Evolutionary conservation across 2,329 filamentous ascomycete species (phyloP).

Genomic region (Colletotrichum falcatum): DNA sequence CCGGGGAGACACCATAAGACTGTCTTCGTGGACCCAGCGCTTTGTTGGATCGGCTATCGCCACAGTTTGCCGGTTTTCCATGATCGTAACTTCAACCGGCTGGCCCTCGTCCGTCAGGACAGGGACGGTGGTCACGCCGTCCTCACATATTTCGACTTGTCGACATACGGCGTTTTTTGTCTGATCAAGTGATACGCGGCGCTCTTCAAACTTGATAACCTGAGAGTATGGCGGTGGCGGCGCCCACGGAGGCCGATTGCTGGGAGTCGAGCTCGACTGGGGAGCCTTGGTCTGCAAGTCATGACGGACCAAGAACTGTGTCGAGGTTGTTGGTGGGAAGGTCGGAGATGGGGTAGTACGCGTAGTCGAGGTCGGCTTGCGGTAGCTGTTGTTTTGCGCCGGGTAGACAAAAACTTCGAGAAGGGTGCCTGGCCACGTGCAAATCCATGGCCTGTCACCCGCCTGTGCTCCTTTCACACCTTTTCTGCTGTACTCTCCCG

Average conservation of each 20-base stretch:
- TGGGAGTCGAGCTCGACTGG: not conserved
- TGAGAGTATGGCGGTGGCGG: slow-evolving; percentile 59
- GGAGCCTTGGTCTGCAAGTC: slow-evolving; percentile 16
- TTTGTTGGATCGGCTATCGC: slow-evolving; percentile 30
- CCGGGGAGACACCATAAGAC: slow-evolving; percentile 23
- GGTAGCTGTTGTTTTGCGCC: slow-evolving; percentile 60
- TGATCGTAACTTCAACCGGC: slow-evolving; percentile 57
- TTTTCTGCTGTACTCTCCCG: slow-evolving; percentile 53
- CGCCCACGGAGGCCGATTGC: slow-evolving; percentile 19
- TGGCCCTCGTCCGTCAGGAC: slow-evolving; percentile 54
- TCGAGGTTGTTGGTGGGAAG: slow-evolving; percentile 34
- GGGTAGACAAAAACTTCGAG: slow-evolving; percentile 70
- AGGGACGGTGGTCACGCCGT: slow-evolving; percentile 52
- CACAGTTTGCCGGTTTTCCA: slow-evolving; percentile 50
- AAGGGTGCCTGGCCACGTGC: slow-evolving; percentile 67
- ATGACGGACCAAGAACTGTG: slow-evolving; percentile 30
- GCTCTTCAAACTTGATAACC: slow-evolving; percentile 67
- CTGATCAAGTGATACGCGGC: slow-evolving; percentile 54
- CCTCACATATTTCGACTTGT: slow-evolving; percentile 59
- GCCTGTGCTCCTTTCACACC: slow-evolving; percentile 50
- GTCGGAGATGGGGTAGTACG: slow-evolving; percentile 32
- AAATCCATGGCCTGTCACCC: slow-evolving; percentile 69
- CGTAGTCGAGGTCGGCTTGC: slow-evolving; percentile 24
- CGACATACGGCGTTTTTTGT: slow-evolving; percentile 57
- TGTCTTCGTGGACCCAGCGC: slow-evolving; percentile 38